phyloP scores from a whole-genome alignment of 495 filamentous ascomycete species.

The Penicillium roqueforti region DNA sequence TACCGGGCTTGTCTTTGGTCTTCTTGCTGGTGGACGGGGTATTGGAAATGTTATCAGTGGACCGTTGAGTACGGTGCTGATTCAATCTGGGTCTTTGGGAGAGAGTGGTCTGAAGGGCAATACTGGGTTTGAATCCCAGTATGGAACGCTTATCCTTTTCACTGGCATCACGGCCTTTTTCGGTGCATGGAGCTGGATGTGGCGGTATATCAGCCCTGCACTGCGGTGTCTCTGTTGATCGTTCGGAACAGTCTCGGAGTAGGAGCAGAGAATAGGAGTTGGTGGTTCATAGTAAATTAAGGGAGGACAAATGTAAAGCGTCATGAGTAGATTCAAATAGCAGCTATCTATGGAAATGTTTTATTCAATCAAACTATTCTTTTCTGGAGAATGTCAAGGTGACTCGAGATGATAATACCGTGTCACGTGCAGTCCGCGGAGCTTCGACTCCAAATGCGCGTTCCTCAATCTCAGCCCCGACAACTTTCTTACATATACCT shows the following conservation, averaged over 20 bases:
- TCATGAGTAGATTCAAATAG: background rate
- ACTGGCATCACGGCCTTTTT: constrained; percentile 41
- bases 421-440: constrained; percentile 11
- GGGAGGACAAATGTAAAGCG: background rate
- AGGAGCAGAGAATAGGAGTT: background rate
- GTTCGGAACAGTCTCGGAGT: too few species aligned
- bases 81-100: constrained; percentile 33
- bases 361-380: background rate
- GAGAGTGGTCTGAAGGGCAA: constrained; percentile 12
- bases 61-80: constrained; percentile 54
- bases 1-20: constrained; percentile 58
- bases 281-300: background rate
- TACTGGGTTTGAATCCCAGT: constrained; percentile 37
- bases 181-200: constrained; percentile 37
- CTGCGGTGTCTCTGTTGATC: constrained; percentile 6
- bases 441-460: constrained; percentile 10
- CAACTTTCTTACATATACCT: constrained; percentile 3
- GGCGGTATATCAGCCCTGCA: constrained; percentile 23
- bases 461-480: constrained; percentile 2
- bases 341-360: background rate
- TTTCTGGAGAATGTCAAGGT: background rate
- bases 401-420: background rate
- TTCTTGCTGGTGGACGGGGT: constrained; percentile 59
- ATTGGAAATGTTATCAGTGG: constrained; percentile 62
- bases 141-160: constrained; percentile 44